Evolutionary conservation across 192 early-diverging fungal species (phyloP).

Genomic region (Powellomyces hirtus): DNA sequence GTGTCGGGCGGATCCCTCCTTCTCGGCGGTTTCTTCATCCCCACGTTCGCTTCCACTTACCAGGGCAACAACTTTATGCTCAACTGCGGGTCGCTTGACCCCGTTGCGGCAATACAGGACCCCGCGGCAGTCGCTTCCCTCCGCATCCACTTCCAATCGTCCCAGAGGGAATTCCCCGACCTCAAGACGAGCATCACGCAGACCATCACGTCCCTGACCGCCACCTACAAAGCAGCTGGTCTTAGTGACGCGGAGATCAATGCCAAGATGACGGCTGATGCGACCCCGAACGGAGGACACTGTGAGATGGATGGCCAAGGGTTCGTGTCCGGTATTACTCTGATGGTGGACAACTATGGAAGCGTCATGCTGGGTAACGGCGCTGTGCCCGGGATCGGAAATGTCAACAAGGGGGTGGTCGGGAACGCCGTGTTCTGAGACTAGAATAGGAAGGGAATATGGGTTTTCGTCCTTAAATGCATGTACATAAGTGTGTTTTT

Average conservation of each 20-base stretch:
- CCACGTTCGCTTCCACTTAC: slow-evolving; percentile 26
- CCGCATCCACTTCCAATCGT: slow-evolving; percentile 30
- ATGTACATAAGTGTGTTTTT: too few relatives aligned
- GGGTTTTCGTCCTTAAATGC: too few relatives aligned
- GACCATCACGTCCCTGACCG: background rate
- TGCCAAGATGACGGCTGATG: slow-evolving; percentile 24
- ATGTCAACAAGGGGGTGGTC: background rate
- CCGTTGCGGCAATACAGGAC: background rate
- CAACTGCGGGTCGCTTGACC: slow-evolving; percentile 17
- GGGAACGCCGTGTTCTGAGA: background rate
- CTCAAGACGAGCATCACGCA: slow-evolving; percentile 15
- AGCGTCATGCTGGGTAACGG: slow-evolving; percentile 8
- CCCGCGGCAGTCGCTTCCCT: background rate
- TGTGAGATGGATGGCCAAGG: slow-evolving; percentile 32
- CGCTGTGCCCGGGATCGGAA: background rate
- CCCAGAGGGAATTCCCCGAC: slow-evolving; percentile 17
- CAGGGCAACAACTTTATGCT: slow-evolving; percentile 6
- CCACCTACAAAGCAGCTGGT: background rate
- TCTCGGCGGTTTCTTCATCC: slow-evolving; percentile 23
- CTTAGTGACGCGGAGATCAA: background rate
- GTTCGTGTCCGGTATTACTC: slow-evolving; percentile 26
- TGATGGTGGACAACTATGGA: slow-evolving; percentile 27
- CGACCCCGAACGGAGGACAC: slow-evolving; percentile 26
- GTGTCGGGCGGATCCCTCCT: slow-evolving; percentile 29
- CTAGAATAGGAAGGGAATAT: too few relatives aligned